Conservation (phyloP, 768 basidiomycete genomes). For the Pholiota conissans region DNA sequence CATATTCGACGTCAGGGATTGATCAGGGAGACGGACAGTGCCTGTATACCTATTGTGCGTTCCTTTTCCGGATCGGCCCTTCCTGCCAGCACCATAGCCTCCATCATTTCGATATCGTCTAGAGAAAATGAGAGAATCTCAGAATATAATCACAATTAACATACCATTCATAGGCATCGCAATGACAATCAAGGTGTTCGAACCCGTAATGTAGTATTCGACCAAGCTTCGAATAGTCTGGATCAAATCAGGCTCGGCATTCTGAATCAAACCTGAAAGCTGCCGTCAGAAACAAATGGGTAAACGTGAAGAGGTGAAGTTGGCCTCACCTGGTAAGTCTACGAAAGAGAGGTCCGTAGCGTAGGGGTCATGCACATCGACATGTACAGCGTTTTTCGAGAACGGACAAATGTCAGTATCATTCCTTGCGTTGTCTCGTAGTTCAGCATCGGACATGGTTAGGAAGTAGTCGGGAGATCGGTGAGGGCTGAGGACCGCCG, state of each 20-base stretch:
- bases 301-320: conserved; percentile 19
- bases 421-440: conserved; percentile 13
- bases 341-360: conserved; percentile 52
- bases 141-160: background rate
- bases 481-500: conserved; percentile 51
- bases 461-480: conserved; percentile 24
- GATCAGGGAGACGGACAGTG: background rate
- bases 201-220: conserved; percentile 41
- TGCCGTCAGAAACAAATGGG: conserved; percentile 11
- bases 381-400: conserved; percentile 45
- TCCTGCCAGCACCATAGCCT: conserved; percentile 52
- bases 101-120: conserved; percentile 74
- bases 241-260: conserved; percentile 38
- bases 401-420: conserved; percentile 1
- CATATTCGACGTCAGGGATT: background rate
- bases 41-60: conserved; percentile 58
- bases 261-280: conserved; percentile 57
- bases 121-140: background rate
- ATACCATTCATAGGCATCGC: conserved; percentile 66
- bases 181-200: conserved; percentile 62
- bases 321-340: conserved; percentile 55
- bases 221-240: conserved; percentile 50
- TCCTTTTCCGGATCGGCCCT: conserved; percentile 54
- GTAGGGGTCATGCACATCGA: conserved; percentile 44
- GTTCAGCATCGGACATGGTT: conserved; percentile 23